Conservation (phyloP, 805 yeast species). For the Lipomyces kockii region DNA sequence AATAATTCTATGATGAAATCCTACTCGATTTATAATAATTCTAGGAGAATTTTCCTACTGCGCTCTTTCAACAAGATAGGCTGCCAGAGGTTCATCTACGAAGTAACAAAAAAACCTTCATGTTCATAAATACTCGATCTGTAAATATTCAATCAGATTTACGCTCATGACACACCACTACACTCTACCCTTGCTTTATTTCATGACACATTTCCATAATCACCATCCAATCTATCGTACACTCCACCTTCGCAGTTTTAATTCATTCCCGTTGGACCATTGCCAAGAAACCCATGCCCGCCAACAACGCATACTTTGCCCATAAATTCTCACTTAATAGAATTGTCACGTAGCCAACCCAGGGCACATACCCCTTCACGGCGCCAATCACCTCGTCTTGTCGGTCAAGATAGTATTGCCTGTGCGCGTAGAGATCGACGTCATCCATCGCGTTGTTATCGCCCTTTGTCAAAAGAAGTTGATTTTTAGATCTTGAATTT, state of each 20-base stretch:
- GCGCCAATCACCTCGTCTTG: slow-evolving; percentile 82
- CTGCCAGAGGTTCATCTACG: too few relatives aligned
- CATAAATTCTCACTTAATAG: slow-evolving; percentile 86
- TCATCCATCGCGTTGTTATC: slow-evolving; percentile 95
- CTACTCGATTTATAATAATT: too few relatives aligned
- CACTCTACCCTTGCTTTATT: slow-evolving; percentile 2
- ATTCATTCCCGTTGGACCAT: slow-evolving; percentile 60
- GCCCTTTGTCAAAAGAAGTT: slow-evolving; percentile 80
- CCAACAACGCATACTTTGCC: slow-evolving; percentile 78
- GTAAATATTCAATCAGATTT: neutral
- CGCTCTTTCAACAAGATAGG: neutral
- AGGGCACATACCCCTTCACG: slow-evolving; percentile 91
- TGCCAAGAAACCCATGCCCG: slow-evolving; percentile 71
- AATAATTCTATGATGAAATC: too few relatives aligned
- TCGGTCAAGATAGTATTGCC: slow-evolving; percentile 76
- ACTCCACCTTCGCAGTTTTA: neutral
- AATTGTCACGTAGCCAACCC: slow-evolving; percentile 87
- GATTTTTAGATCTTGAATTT: slow-evolving; percentile 27
- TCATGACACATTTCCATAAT: neutral
- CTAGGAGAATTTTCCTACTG: neutral
- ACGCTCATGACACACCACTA: neutral
- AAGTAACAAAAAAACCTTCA: too few relatives aligned
- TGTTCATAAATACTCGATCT: too few relatives aligned
- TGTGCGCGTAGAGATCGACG: slow-evolving; percentile 77
- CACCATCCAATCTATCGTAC: neutral